Evolutionary conservation across 2,329 filamentous ascomycete genomes (phyloP), one percentile per base, ranked within the genome.

Genomic region (Aspergillus sp.): DNA sequence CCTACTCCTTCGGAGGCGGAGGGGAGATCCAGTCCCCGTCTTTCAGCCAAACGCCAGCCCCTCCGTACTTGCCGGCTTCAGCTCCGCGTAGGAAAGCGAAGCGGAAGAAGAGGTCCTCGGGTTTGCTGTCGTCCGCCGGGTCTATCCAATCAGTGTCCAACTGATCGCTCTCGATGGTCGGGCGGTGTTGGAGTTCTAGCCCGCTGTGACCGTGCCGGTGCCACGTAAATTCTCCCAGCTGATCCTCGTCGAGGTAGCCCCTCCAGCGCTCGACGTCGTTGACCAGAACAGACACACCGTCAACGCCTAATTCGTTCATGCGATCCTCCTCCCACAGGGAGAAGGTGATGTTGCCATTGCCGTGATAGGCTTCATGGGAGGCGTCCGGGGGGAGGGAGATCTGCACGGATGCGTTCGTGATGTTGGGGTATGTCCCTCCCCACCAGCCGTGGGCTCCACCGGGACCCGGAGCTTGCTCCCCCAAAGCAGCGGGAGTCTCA

Each of bases 401-500:
- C 2, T 63, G 53, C 7, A 75, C 73, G 2, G 71, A 73, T 14
- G 64, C 56, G 43, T 66, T 64, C 3, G 81, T 85, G 61, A 87
- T 81, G 54, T 84, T 84, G 14, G 79, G 74, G 49, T 67, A 74
- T 3, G 76, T 71, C 3, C 71, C 64, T 10, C 73, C 71, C 65
- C 75, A 73, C 62, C 73, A 66, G 44, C 75, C 76, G 52, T 74
- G 73, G 23, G 64, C 61, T 17, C 73, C 73, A 38, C 70, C 66
- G 13, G 77, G 71, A 6, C 80, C 47, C 72, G 72, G 45, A 64
- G 68, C 52, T 65, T 77, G 44, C 72, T 81, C 78, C 9, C 82
- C 78, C 20, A 99, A 74, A 1, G 86, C 85, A 0, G 73, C 80
- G 0, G 89, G 84, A 0, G 94, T 97, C 72, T 99, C 87, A 14